Evolutionary conservation across 192 early-diverging fungal species (phyloP), one percentile per base, ranked within the genome.

Genomic region (Coemansia sp.): DNA sequence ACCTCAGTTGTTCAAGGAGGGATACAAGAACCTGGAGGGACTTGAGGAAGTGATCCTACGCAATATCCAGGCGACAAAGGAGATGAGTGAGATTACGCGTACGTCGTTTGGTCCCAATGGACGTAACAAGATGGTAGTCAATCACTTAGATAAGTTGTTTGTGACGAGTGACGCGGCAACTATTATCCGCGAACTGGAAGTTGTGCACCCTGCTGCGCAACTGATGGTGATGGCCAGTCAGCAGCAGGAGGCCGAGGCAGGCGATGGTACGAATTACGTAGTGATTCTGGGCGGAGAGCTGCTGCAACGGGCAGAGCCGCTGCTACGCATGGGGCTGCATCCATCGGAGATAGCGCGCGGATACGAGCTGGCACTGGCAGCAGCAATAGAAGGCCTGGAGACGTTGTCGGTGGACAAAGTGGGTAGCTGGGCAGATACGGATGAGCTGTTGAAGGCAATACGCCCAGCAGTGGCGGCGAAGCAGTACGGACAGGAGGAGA

Each of bases 91-190:
- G 74, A 93, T 96, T 54, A 90, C 91, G 24, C 88, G 94, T 53
- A 98, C 96, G 19, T 98, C 96, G 22, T 87, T 94, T 57, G 96
- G 96, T 22, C 96, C 96, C 38, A 96, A 98, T 62, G 96, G 78
- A 31, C 91, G 95, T 65, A 98, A 98, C 84, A 98, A 98, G 80
- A 97, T 98, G 90, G 92, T 98, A 34, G 94, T 98, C 78, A 98
- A 98, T 78, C 96, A 98, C 75, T 83, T 96, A 62, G 94, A 96
- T 67, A 97, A 97, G 85, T 86, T 98, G 38, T 95, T 98, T 81
- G 95, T 98, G 26, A 98, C 96, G 48, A 94, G 89, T 84, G 96
- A 98, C 78, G 96, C 96, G n/a, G 95, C 95, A 12, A 97, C 96
- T 49, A 98, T 98, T 64, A 96, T 97, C 68, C 88, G 89, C 68